Conservation (phyloP, 140 eudicot genomes). For the Ambrosia hybrid region DNA sequence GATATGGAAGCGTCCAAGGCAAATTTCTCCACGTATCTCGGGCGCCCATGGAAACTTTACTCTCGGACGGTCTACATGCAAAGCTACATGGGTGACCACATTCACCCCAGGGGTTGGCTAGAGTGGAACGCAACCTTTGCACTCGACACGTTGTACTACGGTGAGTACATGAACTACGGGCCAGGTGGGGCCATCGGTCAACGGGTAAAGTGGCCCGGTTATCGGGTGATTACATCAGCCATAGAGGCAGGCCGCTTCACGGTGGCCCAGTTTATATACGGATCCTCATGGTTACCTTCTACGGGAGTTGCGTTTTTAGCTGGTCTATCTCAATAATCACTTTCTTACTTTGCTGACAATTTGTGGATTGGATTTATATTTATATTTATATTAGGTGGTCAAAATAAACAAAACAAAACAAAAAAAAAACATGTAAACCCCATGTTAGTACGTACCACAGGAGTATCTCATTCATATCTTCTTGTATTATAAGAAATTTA, state of each 20-base stretch:
- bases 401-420: conserved; percentile 18
- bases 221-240: conserved; percentile 50
- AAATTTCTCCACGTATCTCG: conserved; percentile 56
- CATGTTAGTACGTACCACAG: conserved; percentile 20
- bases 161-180: conserved; percentile 84
- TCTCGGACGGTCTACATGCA: conserved; percentile 86
- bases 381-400: conserved; percentile 17
- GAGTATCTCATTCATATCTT: not conserved
- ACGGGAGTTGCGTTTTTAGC: conserved; percentile 90
- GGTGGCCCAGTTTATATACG: conserved; percentile 74
- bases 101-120: conserved; percentile 84
- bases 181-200: conserved; percentile 77
- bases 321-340: conserved; percentile 51
- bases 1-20: conserved; percentile 68
- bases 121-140: conserved; percentile 86
- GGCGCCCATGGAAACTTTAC: conserved; percentile 85
- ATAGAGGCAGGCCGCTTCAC: conserved; percentile 75
- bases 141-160: conserved; percentile 71
- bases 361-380: conserved; percentile 19
- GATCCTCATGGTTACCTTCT: conserved; percentile 81
- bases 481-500: conserved; percentile 16
- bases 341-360: conserved; percentile 14
- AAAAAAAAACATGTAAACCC: conserved; percentile 20
- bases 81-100: conserved; percentile 74
- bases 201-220: conserved; percentile 88